phyloP scores from a whole-genome alignment of 192 early-diverging fungal species.

The Backusella australiensis region DNA sequence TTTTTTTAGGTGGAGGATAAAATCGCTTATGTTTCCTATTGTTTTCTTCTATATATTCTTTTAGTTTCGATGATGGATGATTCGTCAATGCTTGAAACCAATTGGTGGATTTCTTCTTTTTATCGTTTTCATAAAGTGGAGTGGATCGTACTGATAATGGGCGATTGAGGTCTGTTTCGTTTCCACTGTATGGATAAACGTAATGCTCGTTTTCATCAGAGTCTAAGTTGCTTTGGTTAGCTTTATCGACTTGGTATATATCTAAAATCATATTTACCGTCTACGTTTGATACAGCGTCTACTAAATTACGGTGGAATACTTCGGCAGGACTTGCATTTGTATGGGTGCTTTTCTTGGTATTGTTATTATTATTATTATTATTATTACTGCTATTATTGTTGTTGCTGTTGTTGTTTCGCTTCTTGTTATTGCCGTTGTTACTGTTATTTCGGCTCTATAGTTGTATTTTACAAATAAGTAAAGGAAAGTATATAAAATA shows the following conservation, averaged over 20 bases:
- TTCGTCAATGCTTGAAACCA: constrained; percentile 5
- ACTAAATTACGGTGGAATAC: constrained; percentile 31
- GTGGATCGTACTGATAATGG: constrained; percentile 19
- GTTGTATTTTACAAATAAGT: background rate
- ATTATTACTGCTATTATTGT: background rate
- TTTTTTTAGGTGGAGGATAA: background rate
- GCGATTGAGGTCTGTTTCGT: background rate
- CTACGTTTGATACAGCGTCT: constrained; percentile 33
- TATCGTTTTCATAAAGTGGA: background rate
- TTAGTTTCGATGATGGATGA: background rate
- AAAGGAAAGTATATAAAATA: background rate
- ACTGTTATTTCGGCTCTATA: background rate
- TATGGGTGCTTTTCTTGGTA: background rate
- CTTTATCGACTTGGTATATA: background rate
- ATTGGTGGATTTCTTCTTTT: background rate
- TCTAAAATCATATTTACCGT: constrained; percentile 14
- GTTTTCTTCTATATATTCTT: background rate
- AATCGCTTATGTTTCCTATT: background rate
- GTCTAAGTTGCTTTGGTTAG: constrained; percentile 14
- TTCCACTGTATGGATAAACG: constrained; percentile 32
- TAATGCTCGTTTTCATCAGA: constrained; percentile 39
- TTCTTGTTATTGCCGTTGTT: background rate
- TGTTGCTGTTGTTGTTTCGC: background rate
- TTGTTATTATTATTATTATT: background rate
- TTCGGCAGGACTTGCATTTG: constrained; percentile 24